phyloP scores from a whole-genome alignment of 148 eudicot genomes.

The Amaranthus palmeri region DNA sequence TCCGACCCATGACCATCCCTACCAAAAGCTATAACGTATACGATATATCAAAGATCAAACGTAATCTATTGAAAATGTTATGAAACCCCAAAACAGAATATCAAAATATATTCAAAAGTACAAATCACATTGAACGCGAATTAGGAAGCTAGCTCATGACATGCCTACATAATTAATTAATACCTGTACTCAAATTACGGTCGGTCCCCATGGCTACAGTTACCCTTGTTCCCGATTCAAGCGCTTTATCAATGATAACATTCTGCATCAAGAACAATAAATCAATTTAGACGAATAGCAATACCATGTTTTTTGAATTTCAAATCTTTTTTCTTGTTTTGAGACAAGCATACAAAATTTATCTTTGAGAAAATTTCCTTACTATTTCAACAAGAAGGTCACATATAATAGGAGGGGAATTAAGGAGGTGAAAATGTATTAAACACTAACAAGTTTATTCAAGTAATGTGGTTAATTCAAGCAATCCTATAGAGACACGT shows the following conservation, averaged over 20 bases:
- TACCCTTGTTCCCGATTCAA: conserved; percentile 79
- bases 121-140: background rate
- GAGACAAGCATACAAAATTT: background rate
- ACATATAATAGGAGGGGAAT: background rate
- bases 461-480: too few relatives aligned
- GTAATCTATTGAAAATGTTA: too few relatives aligned
- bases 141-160: background rate
- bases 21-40: background rate
- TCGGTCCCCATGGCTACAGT: conserved; percentile 86
- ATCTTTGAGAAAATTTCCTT: background rate
- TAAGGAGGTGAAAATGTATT: background rate
- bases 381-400: background rate
- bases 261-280: conserved; percentile 53
- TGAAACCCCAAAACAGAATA: background rate
- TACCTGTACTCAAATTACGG: conserved; percentile 66
- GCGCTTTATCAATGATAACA: conserved; percentile 63
- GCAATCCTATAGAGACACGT: too few relatives aligned
- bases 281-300: conserved; percentile 4
- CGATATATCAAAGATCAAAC: background rate
- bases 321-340: background rate
- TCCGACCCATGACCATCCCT: too few relatives aligned
- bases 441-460: background rate
- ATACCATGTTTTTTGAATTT: background rate
- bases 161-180: background rate
- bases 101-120: background rate